Base-by-base conservation (phyloP, 2,329 filamentous ascomycete species). In the Conoideocrella luteorostrata region DNA sequence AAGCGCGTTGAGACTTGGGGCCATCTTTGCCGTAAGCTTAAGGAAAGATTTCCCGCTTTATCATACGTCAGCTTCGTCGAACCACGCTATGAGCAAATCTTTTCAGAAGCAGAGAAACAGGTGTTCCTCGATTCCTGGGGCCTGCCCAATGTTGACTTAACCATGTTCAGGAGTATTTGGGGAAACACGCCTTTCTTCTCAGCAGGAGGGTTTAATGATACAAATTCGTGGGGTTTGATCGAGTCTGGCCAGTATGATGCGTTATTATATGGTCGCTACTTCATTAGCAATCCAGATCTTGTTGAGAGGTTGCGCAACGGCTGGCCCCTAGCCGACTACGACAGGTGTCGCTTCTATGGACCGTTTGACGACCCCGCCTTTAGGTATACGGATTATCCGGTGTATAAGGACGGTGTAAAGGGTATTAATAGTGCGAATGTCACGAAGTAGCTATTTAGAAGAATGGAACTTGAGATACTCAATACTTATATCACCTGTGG, bases 1-100 rank as follows among this genome's bases (percentile, higher is more conserved):
- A 65, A 78, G 57, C 63, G 74, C 2, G 47, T 78, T 18, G 72
- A 77, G 55, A 77, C 72, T 0, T 78, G 73, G 71, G 62, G 64
- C 3, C 59, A 70, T 47, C 60, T 78, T 5, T 77, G 71, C 47
- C 59, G 61, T 32, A 61, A 70, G 46, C 52, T 78, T 47, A 77
- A 77, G 55, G 53, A 55, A 38, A 52, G 56, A 5, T 58, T 65
- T 9, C 70, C 69, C 0, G 50, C 56, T 4, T 54, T 78, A n/a
- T 69, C 69, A 3, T 79, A 78, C 48, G 69, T 78, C 13, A 73
- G 70, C 59, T 74, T 78, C 35, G 64, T 79, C 38, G 75, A 78
- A 56, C 74, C 74, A 49, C 64, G 70, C 13, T 77, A 67, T 52
- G 74, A 78, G 45, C 74, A 78, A 53, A 66, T 77, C 29, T 67